Evolutionary conservation across 495 filamentous ascomycete genomes (phyloP), one percentile per base, ranked within the genome.

Genomic region (Neurospora africana): DNA sequence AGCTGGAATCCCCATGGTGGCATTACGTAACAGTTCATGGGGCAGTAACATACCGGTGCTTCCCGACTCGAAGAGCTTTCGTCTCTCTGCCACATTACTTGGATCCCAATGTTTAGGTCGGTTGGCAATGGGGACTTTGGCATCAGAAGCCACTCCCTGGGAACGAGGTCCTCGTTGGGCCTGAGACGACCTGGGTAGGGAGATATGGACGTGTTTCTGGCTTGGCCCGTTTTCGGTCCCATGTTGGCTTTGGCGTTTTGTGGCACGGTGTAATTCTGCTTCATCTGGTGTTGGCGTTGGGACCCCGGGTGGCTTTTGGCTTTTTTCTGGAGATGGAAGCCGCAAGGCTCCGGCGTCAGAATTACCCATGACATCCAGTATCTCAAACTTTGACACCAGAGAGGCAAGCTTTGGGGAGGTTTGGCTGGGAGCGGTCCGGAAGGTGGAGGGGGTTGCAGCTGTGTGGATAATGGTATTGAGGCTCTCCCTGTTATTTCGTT

Each of bases 351-450:
- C 69, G 68, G 61, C n/a, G 40, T 80, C 75, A 61, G 70, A 39
- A 68, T 58, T 76, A 36, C 75, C 80, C 11, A 79, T 73, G 9
- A 78, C 75, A 70, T 82, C 80, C 37, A 84, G 76, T 1, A 76
- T 74, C 73, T 84, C 82, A 38, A 83, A 86, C 21, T 79, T 84
- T 23, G 82, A 83, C 36, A 83, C 75, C 5, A 84, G 74, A 5
- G 78, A 72, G 10, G 77, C 75, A 10, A 86, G 70, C 3, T 65
- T 76, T 73, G 39, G 74, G 7, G 73, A 70, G 7, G 77, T 53
- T 30, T 68, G 43, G 41, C 39, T 61, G 23, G 47, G 21, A 67
- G 44, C 39, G 11, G 67, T 30, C 40, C 68, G 68, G 53, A 61
- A 35, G 2, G 30, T 40, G 7, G 40, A 30, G 11, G 33, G 19